Evolutionary conservation across 2,329 filamentous ascomycete species (phyloP), one percentile per base, ranked within the genome.

Genomic region (Dactylellina haptotyla): DNA sequence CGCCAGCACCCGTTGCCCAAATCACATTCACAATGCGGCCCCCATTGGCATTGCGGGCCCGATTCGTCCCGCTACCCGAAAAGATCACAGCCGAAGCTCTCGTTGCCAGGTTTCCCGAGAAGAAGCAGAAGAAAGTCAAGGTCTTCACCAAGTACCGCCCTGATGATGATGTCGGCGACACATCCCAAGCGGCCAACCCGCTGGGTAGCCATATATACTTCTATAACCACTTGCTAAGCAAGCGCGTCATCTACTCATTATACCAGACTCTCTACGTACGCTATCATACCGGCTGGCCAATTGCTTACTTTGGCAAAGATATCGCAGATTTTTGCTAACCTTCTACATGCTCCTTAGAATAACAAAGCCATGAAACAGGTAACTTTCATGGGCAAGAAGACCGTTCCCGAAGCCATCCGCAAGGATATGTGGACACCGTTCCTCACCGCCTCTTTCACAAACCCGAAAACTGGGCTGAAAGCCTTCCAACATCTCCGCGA

Each of bases 391-490:
- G 88, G 88, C 80, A 90, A 90, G 80, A 89, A 90, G 81, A 84
- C 86, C 50, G 85, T 86, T 76, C 87, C 87, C 1, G 79, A 84
- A 61, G 87, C 86, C 77, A 82, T 90, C 39, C 87, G 88, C 69
- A 89, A 87, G 80, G 88, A 90, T 81, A 86, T 87, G 81, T 90
- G 89, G 88, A 81, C 82, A 32, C 86, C 86, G 4, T 81, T 90
- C 77, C 87, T 87, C 56, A 81, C 84, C 75, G 85, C 90, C 73
- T 81, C 84, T 78, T 87, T 90, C 79, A 80, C 82, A 39, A 85
- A 84, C 69, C 85, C 84, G 45, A 79, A 81, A 25, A 82, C 88
- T 12, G 88, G 88, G 23, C 85, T 85, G 28, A 85, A 83, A 57
- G 85, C 87, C 46, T 89, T 83, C 80, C 86, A 87, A 77, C 87